Evolutionary conservation across 2,329 filamentous ascomycete genomes (phyloP).

Genomic region (Ceratocystis colombiana): DNA sequence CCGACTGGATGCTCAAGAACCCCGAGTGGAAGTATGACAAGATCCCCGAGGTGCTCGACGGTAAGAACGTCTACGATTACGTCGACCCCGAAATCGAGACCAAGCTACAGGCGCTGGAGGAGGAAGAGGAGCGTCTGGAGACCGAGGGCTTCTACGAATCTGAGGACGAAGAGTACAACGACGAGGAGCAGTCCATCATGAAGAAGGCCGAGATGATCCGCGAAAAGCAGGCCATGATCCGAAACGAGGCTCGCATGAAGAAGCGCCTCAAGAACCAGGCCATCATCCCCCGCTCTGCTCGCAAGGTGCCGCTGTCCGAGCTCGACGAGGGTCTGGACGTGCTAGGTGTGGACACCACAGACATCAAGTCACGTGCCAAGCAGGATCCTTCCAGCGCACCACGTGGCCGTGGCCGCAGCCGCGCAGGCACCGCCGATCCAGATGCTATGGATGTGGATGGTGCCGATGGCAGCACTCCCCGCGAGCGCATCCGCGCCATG

Average conservation of each 20-base stretch:
- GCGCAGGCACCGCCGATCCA: constrained; percentile 51
- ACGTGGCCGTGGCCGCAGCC: constrained; percentile 60
- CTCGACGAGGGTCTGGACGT: constrained; percentile 78
- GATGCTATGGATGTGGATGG: constrained; percentile 67
- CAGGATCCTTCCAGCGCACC: constrained; percentile 46
- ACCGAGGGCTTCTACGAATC: constrained; percentile 90
- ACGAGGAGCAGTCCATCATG: constrained; percentile 74
- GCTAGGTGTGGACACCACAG: constrained; percentile 73
- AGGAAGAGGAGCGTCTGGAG: constrained; percentile 88
- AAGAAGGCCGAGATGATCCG: constrained; percentile 92
- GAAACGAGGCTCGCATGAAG: constrained; percentile 89
- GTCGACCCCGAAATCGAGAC: constrained; percentile 93
- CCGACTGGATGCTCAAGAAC: constrained; percentile 78
- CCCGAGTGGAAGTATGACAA: constrained; percentile 94
- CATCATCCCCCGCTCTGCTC: constrained; percentile 73
- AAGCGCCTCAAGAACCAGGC: constrained; percentile 97
- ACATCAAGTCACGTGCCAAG: constrained; percentile 62
- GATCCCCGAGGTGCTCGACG: constrained; percentile 86
- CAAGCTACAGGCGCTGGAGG: constrained; percentile 83
- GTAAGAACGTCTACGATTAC: constrained; percentile 96
- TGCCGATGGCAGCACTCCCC: constrained; percentile 34
- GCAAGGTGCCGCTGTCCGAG: constrained; percentile 72
- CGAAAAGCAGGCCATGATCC: constrained; percentile 84
- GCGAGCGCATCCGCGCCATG: constrained; percentile 59
- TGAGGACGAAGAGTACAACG: constrained; percentile 71